Base-by-base conservation (phyloP, 371 early-diverging fungal species). In the Basidiobolus meristosporus region DNA sequence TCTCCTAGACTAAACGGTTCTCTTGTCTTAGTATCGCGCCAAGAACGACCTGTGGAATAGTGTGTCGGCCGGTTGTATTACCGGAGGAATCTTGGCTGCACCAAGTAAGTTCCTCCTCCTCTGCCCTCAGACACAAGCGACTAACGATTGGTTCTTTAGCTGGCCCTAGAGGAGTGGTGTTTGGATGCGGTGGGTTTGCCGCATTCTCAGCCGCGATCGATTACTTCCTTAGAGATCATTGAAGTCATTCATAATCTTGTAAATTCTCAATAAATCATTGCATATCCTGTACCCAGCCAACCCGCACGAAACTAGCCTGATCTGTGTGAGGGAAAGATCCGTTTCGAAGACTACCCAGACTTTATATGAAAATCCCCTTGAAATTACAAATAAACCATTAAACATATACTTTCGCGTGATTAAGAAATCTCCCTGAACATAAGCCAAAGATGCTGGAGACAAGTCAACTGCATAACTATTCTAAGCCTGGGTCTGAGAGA, bases 191-290 rank as follows among this genome's bases (percentile, higher is more conserved):
- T 21, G 84, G 89, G 18, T 93, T 96, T 63, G 92, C 91, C 1
- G 87, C 89, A 12, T 96, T 96, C 52, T 86, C 87, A 16, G 73
- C 78, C 7, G 91, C 86, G n/a, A 86, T 89, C 44, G 89, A 89
- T 41, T 76, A 67, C 60, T 85, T 39, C 32, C 30, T 28, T 38
- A 41, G 26, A 39, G 14, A 12, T 36, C n/a, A 35, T 41, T 31
- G 32, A 33, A 41, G 21, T 6, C 26, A 26, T 26, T 26, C 26
- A 26, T 26, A 26, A 26, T 26, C 26, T 26, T 26, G 26, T 26
- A 26, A 5, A 26, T 26, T 26, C 26, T 9, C 26, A 26, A 26
- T 26, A 3, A 5, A 3, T 26, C 26, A 26, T 26, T 26, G 26
- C 26, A 26, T 26, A 5, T 26, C 26, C 26, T 26, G 26, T 26